Percentiles rank a stretch among this genome's conserved stretches.
phyloP scores from a whole-genome alignment of 148 eudicot genomes.

The Cornus controversa region DNA sequence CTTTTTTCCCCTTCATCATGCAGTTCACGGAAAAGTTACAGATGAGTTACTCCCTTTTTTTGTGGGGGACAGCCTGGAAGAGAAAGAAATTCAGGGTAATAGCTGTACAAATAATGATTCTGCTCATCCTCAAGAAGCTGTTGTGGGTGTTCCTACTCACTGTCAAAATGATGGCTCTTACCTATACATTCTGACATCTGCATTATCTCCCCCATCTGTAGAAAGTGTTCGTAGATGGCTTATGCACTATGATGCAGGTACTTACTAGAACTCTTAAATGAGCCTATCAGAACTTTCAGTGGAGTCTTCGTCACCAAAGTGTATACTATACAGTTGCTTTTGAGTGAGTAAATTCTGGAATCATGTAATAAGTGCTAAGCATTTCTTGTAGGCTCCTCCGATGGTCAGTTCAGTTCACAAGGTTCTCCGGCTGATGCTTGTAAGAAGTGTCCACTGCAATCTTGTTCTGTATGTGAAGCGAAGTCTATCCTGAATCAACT shows the following conservation, averaged over 20 bases:
- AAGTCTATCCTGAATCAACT: constrained; percentile 21
- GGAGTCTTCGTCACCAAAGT: constrained; percentile 23
- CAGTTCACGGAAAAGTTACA: constrained; percentile 35
- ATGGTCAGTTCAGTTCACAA: constrained; percentile 18
- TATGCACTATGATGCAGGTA: constrained; percentile 43
- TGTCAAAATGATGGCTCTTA: constrained; percentile 65
- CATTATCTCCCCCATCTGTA: constrained; percentile 62
- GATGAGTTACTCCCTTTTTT: constrained; percentile 51
- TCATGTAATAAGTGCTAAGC: constrained; percentile 9
- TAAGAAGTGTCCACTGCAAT: constrained; percentile 24
- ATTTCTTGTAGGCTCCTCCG: constrained; percentile 24
- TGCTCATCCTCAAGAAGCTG: constrained; percentile 17
- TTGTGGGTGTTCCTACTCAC: constrained; percentile 54
- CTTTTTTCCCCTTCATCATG: constrained; percentile 16
- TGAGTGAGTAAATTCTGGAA: not conserved
- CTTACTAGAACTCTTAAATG: not conserved
- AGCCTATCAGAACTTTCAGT: not conserved
- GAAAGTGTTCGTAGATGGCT: constrained; percentile 70
- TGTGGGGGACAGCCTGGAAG: constrained; percentile 25
- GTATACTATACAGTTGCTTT: constrained; percentile 6
- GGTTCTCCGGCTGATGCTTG: constrained; percentile 29
- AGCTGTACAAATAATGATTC: constrained; percentile 22
- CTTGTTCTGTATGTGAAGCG: constrained; percentile 17
- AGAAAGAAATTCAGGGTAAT: constrained; percentile 17
- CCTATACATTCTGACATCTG: constrained; percentile 74